Conservation (phyloP, 179 eudicot species). For the Vitellaria paradoxa region DNA sequence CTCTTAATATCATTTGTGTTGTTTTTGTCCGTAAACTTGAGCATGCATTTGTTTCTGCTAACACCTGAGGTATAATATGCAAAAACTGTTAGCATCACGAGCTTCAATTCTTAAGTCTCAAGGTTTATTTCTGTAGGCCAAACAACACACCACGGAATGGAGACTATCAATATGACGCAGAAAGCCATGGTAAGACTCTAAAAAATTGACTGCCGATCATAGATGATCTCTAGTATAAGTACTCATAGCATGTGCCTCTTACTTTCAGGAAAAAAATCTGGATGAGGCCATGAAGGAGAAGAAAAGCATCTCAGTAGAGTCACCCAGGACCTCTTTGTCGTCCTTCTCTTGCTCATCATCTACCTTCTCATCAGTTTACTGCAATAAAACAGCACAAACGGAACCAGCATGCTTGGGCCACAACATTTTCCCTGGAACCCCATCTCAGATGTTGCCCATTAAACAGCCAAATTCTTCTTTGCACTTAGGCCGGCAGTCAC, state of each 20-base stretch:
- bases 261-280: constrained; percentile 54
- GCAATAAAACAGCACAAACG: constrained; percentile 53
- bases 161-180: constrained; percentile 15
- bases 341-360: constrained; percentile 63
- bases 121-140: constrained; percentile 19
- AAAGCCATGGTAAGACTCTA: constrained; percentile 28
- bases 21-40: neutral
- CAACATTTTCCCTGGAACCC: constrained; percentile 53
- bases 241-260: neutral
- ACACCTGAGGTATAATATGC: neutral
- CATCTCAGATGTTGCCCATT: constrained; percentile 29
- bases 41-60: too few relatives aligned
- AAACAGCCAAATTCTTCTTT: constrained; percentile 48
- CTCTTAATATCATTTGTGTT: neutral
- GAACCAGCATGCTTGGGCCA: constrained; percentile 58
- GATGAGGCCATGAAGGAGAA: constrained; percentile 51
- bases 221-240: constrained; percentile 4
- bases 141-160: constrained; percentile 23
- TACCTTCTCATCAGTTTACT: constrained; percentile 82
- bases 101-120: neutral
- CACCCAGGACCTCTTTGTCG: constrained; percentile 83
- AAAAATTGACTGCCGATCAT: neutral
- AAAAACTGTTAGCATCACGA: neutral
- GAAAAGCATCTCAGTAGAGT: constrained; percentile 58
- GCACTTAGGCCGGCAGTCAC: constrained; percentile 37